Evolutionary conservation across 192 early-diverging fungal genomes (phyloP), one percentile per base, ranked within the genome.

Genomic region (Coemansia asiatica): DNA sequence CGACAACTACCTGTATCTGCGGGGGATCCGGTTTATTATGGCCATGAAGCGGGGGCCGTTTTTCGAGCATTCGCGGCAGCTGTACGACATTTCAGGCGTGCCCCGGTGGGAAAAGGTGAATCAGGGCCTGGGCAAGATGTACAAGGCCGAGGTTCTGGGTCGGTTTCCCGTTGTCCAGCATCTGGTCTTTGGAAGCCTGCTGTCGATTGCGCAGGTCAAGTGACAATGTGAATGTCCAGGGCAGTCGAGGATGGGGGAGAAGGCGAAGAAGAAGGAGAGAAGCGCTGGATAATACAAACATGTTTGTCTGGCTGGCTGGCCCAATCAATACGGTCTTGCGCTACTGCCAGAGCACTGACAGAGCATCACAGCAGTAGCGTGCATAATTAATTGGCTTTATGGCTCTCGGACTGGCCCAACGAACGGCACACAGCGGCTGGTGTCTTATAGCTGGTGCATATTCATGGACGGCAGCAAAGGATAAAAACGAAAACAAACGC

Each of bases 81-180:
- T 93, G 36, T 89, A 91, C 66, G 90, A 92, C 63, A 91, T 93
- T 54, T 87, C 87, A 22, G 89, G 87, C 1, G 89, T 93, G 36
- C 79, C 85, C 26, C 47, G 50, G 33, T 93, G 91, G 91, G 55
- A 69, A 16, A 93, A 92, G 62, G 89, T 93, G 62, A 93, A 92
- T 64, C 60, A 68, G 55, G 90, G 88, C 6, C 84, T 91, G 79
- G 69, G 88, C 51, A 93, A 90, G 64, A 93, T 91, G 90, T 91
- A 89, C 71, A 66, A 79, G 44, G 88, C 82, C 0, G 89, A 91
- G 66, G 90, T 92, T 10, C 73, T 93, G 29, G 68, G 71, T 56
- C 92, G 92, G 79, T 86, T 90, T 55, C 89, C 89, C 25, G 88
- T 93, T 19, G 86, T 93, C n/a, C 91, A 93, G 82, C 91, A 93